Conservation (phyloP, 192 early-diverging fungal species). For the Coemansia sp. region DNA sequence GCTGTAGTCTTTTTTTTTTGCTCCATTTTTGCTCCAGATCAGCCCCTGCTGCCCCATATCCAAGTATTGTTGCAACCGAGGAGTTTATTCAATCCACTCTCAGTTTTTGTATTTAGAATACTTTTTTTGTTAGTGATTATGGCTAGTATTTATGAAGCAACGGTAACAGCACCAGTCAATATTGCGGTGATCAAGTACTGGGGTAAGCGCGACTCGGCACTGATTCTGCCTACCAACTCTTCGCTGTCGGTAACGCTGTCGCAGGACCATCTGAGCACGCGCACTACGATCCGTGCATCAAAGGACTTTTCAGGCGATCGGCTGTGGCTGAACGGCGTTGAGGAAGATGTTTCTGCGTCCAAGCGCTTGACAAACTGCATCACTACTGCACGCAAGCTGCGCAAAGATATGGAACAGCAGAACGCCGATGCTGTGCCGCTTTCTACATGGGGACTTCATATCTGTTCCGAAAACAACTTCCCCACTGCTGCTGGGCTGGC, state of each 20-base stretch:
- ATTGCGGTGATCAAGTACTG: slow-evolving; percentile 99
- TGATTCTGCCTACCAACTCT: slow-evolving; percentile 96
- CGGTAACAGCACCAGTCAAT: slow-evolving; percentile 96
- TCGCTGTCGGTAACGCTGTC: slow-evolving; percentile 95
- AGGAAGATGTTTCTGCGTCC: slow-evolving; percentile 76
- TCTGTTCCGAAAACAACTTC: slow-evolving; percentile 99
- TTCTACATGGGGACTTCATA: slow-evolving; percentile 69
- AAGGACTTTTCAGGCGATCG: slow-evolving; percentile 65
- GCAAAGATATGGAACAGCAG: slow-evolving; percentile 65
- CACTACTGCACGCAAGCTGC: slow-evolving; percentile 68
- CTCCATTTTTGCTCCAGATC: background rate
- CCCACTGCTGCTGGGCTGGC: slow-evolving; percentile 98
- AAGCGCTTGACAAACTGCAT: slow-evolving; percentile 85
- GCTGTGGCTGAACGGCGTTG: slow-evolving; percentile 94
- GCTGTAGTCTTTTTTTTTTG: slow-evolving; percentile 21
- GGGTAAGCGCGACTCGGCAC: slow-evolving; percentile 89
- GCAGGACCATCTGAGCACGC: slow-evolving; percentile 93
- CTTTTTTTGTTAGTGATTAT: slow-evolving; percentile 3
- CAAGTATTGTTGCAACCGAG: background rate
- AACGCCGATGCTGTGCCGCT: slow-evolving; percentile 41
- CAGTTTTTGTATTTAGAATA: background rate
- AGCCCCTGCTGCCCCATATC: slow-evolving; percentile 3
- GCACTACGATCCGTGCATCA: slow-evolving; percentile 80
- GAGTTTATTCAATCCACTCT: background rate
- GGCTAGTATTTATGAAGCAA: slow-evolving; percentile 56